Evolutionary conservation across 225 moss, liverwort and hornwort species (phyloP).

Genomic region (Takakia lepidozioides): DNA sequence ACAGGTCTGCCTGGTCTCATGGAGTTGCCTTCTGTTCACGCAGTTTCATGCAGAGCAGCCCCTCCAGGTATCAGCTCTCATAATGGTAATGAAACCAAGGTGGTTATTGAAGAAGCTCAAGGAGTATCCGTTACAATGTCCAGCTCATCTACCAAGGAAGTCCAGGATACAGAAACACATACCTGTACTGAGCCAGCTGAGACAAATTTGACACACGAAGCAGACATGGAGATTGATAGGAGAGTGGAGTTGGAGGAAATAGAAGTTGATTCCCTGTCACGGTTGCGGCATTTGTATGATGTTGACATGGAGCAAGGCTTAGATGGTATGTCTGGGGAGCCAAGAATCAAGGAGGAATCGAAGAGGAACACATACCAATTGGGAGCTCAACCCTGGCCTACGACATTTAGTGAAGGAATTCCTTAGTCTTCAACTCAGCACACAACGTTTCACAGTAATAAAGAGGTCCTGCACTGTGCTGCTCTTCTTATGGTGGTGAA

Average conservation of each 20-base stretch:
- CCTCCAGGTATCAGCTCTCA: slow-evolving; percentile 20
- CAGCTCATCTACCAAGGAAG: slow-evolving; percentile 4
- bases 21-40: slow-evolving; percentile 17
- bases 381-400: slow-evolving; percentile 51
- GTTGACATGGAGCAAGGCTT: slow-evolving; percentile 48
- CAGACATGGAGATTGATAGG: slow-evolving; percentile 25
- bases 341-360: slow-evolving; percentile 36
- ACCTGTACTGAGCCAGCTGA: slow-evolving; percentile 12
- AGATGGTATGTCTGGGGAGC: slow-evolving; percentile 41
- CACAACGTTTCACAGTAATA: no score
- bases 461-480: no score
- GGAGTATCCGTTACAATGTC: slow-evolving; percentile 15
- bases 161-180: slow-evolving; percentile 12
- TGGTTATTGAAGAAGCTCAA: slow-evolving; percentile 16
- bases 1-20: slow-evolving; percentile 18
- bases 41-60: slow-evolving; percentile 6
- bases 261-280: slow-evolving; percentile 39
- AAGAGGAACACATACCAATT: slow-evolving; percentile 43
- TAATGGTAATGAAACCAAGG: slow-evolving; percentile 11
- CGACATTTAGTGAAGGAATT: slow-evolving; percentile 46
- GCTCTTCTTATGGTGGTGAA: no score
- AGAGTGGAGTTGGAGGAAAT: slow-evolving; percentile 31
- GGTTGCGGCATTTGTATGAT: slow-evolving; percentile 43
- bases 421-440: no score
- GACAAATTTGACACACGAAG: slow-evolving; percentile 14